A percentile compares a stretch with the other conserved stretches of the same genome.
These are phyloP conservation scores for Podospora didyma DNA, from an alignment of 495 filamentous ascomycete genomes.

Conservation along the genomic window DNA sequence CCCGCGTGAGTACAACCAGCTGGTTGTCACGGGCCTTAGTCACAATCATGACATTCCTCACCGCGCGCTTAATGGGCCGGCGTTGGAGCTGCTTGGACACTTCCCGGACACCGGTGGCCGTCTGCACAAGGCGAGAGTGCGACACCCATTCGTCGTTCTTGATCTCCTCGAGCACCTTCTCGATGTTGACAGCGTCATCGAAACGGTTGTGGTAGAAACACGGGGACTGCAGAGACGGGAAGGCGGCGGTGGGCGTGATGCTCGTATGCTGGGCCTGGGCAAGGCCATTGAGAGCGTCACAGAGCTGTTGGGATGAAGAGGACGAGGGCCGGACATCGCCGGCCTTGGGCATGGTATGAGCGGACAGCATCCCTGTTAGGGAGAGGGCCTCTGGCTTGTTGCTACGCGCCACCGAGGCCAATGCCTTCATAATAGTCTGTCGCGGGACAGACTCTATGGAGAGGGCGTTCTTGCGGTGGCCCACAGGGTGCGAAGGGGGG, in stretches of 20 bases:
- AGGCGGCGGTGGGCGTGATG: constrained; percentile 56
- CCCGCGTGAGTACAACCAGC: constrained; percentile 78
- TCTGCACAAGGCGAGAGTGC: constrained; percentile 89
- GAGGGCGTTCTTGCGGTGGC: constrained; percentile 57
- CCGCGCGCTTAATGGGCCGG: constrained; percentile 79
- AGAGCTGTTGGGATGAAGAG: constrained; percentile 58
- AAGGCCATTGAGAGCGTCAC: constrained; percentile 60
- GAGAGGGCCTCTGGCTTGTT: constrained; percentile 55
- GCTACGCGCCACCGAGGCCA: constrained; percentile 66
- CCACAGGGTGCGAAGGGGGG: constrained; percentile 8
- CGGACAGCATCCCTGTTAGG: constrained; percentile 48
- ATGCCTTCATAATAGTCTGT: constrained; percentile 84
- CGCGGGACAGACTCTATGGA: constrained; percentile 72
- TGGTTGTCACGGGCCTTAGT: constrained; percentile 94
- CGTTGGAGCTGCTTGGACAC: constrained; percentile 91
- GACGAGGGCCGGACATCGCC: constrained; percentile 44
- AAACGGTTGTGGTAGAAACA: constrained; percentile 98
- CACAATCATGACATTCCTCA: constrained; percentile 90
- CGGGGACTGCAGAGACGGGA: constrained; percentile 73
- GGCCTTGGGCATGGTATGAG: constrained; percentile 34
- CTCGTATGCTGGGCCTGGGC: constrained; percentile 36
- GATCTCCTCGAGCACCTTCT: constrained; percentile 93
- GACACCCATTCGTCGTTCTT: constrained; percentile 84
- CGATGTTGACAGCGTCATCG: constrained; percentile 91
- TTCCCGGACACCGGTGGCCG: constrained; percentile 88